These are phyloP conservation scores for Pseudocercospora ulei DNA, from an alignment of 2,329 filamentous ascomycete genomes.

Conservation along the genomic window DNA sequence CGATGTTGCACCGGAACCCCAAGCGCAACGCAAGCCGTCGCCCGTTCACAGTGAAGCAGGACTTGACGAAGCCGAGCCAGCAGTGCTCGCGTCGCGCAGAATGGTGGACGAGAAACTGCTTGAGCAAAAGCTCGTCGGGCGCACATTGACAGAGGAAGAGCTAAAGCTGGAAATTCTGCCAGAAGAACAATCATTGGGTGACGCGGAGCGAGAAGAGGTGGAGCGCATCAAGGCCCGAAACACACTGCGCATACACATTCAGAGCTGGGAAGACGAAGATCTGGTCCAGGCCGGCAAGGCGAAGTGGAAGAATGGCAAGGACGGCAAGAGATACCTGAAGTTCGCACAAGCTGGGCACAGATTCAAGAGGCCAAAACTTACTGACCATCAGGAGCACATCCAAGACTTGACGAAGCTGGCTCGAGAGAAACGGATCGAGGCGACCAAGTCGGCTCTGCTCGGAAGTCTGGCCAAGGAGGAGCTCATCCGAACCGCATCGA, in stretches of 20 bases:
- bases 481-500: constrained; percentile 7
- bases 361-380: constrained; percentile 8
- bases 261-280: constrained; percentile 8
- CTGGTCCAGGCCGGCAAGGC: constrained; percentile 12
- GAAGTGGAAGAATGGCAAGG: constrained; percentile 9
- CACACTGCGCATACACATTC: constrained; percentile 9
- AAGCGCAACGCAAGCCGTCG: not conserved
- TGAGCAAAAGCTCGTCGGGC: not conserved
- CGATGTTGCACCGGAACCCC: not conserved
- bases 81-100: no score
- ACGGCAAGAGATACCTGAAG: constrained; percentile 7
- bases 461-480: constrained; percentile 9
- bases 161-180: constrained; percentile 6
- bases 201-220: constrained; percentile 1
- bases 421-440: constrained; percentile 4
- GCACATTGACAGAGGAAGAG: constrained; percentile 6
- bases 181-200: not conserved
- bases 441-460: constrained; percentile 8
- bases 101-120: not conserved
- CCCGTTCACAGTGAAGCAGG: not conserved
- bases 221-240: constrained; percentile 9
- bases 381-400: constrained; percentile 1
- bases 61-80: no score
- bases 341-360: constrained; percentile 11
- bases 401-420: not conserved